Percentiles rank a stretch among this genome's conserved stretches.
Evolutionary conservation across 2,329 filamentous ascomycete genomes (phyloP).

Genomic region (Ceratocystis cacaofunesta): DNA sequence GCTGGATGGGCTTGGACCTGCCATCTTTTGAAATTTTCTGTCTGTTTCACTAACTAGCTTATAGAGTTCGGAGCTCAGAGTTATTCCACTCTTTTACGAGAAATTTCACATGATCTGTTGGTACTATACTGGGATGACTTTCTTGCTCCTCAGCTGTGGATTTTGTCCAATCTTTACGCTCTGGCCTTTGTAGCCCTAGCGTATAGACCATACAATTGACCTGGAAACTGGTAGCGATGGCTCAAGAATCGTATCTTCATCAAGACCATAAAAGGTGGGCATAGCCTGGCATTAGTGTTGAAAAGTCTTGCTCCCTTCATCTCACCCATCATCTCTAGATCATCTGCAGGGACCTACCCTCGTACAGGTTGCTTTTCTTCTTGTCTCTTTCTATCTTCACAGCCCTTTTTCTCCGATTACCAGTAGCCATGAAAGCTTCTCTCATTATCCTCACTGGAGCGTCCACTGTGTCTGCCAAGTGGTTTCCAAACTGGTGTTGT

Average conservation of each 20-base stretch:
- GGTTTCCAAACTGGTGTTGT: not conserved
- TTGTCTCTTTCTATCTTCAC: not conserved
- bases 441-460: not conserved
- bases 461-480: not conserved
- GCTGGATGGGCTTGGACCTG: not conserved
- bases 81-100: not conserved
- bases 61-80: not conserved
- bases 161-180: not conserved
- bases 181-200: not conserved
- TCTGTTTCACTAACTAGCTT: not conserved
- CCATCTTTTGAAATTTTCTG: not conserved
- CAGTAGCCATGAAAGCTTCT: not conserved
- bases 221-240: not conserved
- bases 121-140: not conserved
- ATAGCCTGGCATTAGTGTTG: not conserved
- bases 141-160: not conserved
- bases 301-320: not conserved
- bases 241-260: not conserved
- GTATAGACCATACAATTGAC: not conserved
- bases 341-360: not conserved
- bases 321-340: not conserved
- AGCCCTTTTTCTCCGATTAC: not conserved
- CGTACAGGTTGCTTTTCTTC: not conserved
- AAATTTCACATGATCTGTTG: not conserved
- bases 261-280: not conserved